phyloP scores from a whole-genome alignment of 1,139 yeast genomes.

The Blastobotrys serpentis region DNA sequence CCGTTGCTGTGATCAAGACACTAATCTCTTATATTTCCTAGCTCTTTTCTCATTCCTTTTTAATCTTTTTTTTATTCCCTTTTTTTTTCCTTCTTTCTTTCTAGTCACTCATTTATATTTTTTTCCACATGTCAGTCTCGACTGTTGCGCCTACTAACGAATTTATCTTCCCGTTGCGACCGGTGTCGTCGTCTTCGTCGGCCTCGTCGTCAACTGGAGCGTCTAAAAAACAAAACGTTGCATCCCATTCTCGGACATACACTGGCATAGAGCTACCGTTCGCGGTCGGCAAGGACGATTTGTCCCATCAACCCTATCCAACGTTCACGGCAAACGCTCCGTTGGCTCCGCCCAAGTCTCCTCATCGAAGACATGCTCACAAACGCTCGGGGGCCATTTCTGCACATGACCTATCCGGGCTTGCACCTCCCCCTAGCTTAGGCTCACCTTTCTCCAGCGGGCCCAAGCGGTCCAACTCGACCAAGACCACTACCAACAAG shows the following conservation, averaged over 20 bases:
- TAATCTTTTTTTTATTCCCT: neutral
- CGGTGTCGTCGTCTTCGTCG: conserved; percentile 9
- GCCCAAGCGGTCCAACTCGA: conserved; percentile 9
- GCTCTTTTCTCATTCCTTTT: neutral
- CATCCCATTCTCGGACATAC: conserved; percentile 17
- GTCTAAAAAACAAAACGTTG: conserved; percentile 7
- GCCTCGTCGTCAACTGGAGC: conserved; percentile 7
- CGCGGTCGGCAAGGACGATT: conserved; percentile 11
- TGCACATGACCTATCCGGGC: conserved; percentile 17
- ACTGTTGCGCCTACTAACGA: conserved; percentile 4
- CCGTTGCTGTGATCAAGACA: neutral
- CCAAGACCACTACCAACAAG: conserved; percentile 11
- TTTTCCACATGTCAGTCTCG: conserved; percentile 6
- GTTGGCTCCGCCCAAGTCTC: conserved; percentile 16
- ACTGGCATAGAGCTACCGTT: conserved; percentile 19
- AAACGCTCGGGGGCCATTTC: conserved; percentile 23
- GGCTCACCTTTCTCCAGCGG: conserved; percentile 1
- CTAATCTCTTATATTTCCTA: too few relatives aligned
- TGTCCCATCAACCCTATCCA: conserved; percentile 5
- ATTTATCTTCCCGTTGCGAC: conserved; percentile 9
- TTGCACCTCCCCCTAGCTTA: conserved; percentile 8
- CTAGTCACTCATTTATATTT: neutral
- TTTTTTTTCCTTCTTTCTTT: neutral
- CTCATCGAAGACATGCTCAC: conserved; percentile 22
- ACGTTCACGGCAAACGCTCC: neutral